These are phyloP conservation scores for Mycena vulgaris DNA, from an alignment of 768 basidiomycete genomes.

Conservation along the genomic window DNA sequence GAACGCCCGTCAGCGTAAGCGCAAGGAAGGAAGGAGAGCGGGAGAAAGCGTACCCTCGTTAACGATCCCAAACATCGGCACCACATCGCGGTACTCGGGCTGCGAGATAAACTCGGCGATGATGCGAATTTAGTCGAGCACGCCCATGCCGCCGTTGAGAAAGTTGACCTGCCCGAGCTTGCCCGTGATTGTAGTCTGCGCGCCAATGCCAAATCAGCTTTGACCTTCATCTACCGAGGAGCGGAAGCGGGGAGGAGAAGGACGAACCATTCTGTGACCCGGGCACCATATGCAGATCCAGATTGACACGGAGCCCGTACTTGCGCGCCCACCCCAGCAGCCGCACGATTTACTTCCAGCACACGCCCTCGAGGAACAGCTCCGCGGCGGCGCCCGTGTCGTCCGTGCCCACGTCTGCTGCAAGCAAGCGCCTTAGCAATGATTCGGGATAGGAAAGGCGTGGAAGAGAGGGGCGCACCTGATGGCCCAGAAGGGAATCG, in stretches of 20 bases:
- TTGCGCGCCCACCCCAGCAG: slow-evolving; percentile 78
- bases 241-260: neutral
- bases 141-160: slow-evolving; percentile 1
- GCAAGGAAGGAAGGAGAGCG: neutral
- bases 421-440: too few relatives aligned
- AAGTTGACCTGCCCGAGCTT: slow-evolving; percentile 6
- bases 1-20: neutral
- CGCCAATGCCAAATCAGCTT: neutral
- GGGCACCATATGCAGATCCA: slow-evolving; percentile 75
- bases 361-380: slow-evolving; percentile 12
- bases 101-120: slow-evolving; percentile 15
- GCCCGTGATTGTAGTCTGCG: neutral
- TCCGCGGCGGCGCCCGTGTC: neutral
- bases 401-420: slow-evolving; percentile 12
- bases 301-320: slow-evolving; percentile 77
- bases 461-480: neutral
- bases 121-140: slow-evolving; percentile 10
- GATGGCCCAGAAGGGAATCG: neutral
- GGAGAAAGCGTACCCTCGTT: slow-evolving; percentile 44
- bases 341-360: slow-evolving; percentile 69
- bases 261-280: slow-evolving; percentile 70
- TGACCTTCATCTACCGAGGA: neutral
- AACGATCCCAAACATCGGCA: slow-evolving; percentile 63
- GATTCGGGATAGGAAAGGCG: too few relatives aligned
- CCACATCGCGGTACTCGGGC: slow-evolving; percentile 64